phyloP scores from a whole-genome alignment of 768 basidiomycete species.

The Gymnopilus dilepis region DNA sequence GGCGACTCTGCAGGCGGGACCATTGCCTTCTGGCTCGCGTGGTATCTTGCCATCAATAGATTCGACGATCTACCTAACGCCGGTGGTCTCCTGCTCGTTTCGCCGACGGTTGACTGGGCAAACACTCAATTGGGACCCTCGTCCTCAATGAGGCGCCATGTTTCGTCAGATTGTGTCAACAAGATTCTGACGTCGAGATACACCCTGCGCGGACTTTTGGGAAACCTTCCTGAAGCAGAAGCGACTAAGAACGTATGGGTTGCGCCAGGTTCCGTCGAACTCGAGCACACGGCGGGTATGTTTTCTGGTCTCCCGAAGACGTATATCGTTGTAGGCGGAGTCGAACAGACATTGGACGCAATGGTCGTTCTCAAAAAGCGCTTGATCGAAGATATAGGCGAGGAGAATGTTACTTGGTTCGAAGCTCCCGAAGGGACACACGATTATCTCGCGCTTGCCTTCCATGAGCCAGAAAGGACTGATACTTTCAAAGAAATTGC shows the following conservation, averaged over 20 bases:
- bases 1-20: constrained; percentile 13
- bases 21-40: constrained; percentile 6
- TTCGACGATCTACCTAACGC: not conserved
- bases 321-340: constrained; percentile 8
- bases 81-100: constrained; percentile 9
- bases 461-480: not conserved
- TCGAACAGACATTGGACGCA: constrained; percentile 9
- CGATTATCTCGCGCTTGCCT: constrained; percentile 3
- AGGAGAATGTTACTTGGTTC: not conserved
- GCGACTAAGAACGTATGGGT: not conserved
- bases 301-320: constrained; percentile 5
- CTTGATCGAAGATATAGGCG: not conserved
- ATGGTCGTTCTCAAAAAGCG: constrained; percentile 5
- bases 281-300: constrained; percentile 2
- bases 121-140: not conserved
- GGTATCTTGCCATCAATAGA: not conserved
- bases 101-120: constrained; percentile 4
- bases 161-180: not conserved
- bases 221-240: constrained; percentile 1
- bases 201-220: constrained; percentile 3
- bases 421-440: constrained; percentile 6
- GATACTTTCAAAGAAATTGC: not conserved
- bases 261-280: constrained; percentile 1
- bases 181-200: not conserved
- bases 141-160: not conserved